These are phyloP conservation scores for Collybia mongolica DNA, from an alignment of 768 basidiomycete genomes.

Conservation along the genomic window DNA sequence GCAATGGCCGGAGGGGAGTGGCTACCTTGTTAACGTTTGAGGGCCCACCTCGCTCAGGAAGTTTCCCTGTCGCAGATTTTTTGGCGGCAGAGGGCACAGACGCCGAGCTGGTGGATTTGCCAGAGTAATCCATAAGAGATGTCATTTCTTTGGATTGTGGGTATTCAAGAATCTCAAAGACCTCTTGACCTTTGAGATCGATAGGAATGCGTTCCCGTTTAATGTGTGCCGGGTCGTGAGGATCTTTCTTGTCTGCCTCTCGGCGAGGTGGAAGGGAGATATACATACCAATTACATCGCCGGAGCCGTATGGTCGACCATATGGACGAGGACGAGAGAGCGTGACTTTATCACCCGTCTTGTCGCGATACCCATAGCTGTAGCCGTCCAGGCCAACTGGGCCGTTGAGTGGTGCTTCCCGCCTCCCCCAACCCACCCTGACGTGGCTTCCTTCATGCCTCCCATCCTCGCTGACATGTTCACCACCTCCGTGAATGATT, in stretches of 20 bases:
- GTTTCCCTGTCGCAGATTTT: constrained; percentile 67
- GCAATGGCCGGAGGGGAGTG: constrained; percentile 58
- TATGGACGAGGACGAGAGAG: constrained; percentile 81
- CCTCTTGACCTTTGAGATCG: constrained; percentile 94
- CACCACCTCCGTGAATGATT: constrained; percentile 73
- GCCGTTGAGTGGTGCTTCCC: constrained; percentile 91
- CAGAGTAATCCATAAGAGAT: constrained; percentile 76
- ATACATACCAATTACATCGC: constrained; percentile 92
- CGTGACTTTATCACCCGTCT: constrained; percentile 87
- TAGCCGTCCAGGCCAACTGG: constrained; percentile 95
- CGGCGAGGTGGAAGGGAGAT: constrained; percentile 79
- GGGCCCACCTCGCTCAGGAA: constrained; percentile 56
- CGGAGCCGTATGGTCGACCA: constrained; percentile 68
- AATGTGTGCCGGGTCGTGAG: constrained; percentile 77
- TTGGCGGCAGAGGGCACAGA: constrained; percentile 62
- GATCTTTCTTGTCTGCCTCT: constrained; percentile 57
- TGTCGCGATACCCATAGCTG: constrained; percentile 90
- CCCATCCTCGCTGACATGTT: constrained; percentile 44
- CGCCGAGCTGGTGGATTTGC: constrained; percentile 52
- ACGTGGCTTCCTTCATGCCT: constrained; percentile 76
- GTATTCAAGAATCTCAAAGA: constrained; percentile 94
- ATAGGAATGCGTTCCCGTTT: constrained; percentile 91
- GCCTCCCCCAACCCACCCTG: constrained; percentile 85
- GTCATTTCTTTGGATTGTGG: constrained; percentile 89
- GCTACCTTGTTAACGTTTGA: constrained; percentile 33